These are phyloP conservation scores for Kondoa subrosea DNA, from an alignment of 768 basidiomycete genomes.

Conservation along the genomic window DNA sequence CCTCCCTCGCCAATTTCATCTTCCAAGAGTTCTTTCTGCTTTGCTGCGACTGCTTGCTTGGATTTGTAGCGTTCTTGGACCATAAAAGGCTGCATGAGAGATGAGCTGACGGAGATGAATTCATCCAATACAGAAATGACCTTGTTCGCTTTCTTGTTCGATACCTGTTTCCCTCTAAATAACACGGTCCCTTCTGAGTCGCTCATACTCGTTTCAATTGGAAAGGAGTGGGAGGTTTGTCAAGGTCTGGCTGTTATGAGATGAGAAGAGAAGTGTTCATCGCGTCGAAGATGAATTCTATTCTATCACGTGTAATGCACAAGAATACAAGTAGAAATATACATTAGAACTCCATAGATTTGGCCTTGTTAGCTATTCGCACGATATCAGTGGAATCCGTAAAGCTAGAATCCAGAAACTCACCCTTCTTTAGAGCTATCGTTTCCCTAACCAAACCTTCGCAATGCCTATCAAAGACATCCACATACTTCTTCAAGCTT, in stretches of 20 bases:
- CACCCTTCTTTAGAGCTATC: slow-evolving; percentile 29
- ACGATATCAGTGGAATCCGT: not conserved
- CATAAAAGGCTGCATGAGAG: slow-evolving; percentile 4
- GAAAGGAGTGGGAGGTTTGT: not conserved
- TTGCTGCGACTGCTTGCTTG: not conserved
- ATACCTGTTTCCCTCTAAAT: not conserved
- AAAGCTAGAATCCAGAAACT: slow-evolving; percentile 16
- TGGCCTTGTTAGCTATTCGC: not conserved
- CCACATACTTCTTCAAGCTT: slow-evolving; percentile 71
- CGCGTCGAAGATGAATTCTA: no score
- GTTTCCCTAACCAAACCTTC: slow-evolving; percentile 32
- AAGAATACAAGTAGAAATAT: no score
- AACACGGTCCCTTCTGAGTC: not conserved
- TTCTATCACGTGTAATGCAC: no score
- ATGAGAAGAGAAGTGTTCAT: not conserved
- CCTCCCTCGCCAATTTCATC: not conserved
- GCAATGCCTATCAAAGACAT: slow-evolving; percentile 66
- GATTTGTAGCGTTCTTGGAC: not conserved
- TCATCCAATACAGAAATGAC: not conserved
- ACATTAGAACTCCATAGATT: not conserved
- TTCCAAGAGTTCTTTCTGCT: not conserved
- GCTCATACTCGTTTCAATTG: no score
- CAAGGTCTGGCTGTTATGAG: not conserved
- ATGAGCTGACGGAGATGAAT: not conserved
- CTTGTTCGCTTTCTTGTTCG: slow-evolving; percentile 4